Evolutionary conservation across 73 alveolate species (phyloP), one percentile per base, ranked within the genome.

Genomic region (Blepharisma stoltei): DNA sequence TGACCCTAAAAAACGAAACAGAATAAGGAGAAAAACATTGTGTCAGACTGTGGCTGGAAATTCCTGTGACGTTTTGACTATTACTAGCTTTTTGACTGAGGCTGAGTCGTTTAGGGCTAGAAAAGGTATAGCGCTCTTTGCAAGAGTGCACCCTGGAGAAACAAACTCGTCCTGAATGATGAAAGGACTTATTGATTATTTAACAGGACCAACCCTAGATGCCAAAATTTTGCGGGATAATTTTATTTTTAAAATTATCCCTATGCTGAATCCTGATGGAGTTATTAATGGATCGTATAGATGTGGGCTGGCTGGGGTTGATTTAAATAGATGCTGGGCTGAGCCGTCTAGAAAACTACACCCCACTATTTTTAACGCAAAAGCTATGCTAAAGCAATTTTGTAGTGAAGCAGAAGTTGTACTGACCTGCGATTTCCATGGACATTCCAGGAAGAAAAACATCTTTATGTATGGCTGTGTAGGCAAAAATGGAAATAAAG

Each of bases 261-360:
- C 99, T 0, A 97, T 98, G 99, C 91, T 98, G 85, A 98, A 98
- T 79, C 99, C 99, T 0, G 99, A 98, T 78, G 99, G 99, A 6
- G 99, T 98, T 14, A 90, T 98, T 18, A 97, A 94, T 54, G 99
- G 99, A 20, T 94, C 91, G 83, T 95, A 98, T 41, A 54, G 99
- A 68, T 94, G 98, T 54, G 83, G 66, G 88, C 85, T 98, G 77
- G 98, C 99, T 6, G 99, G 99, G 23, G 98, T 97, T 54, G 99
- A 98, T 71, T 81, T 96, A 77, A 98, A 98, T 80, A 82, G 99
- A 49, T 83, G 97, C 55, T 98, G 99, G 99, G 90, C 89, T 25
- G 99, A 97, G 73, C 99, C 99, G 1, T 82, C 91, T 76, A 93
- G 92, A 75, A 94, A 92, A 78, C 77, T 93, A 55, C 99, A 97